Evolutionary conservation across 805 yeast genomes (phyloP).

Genomic region (Schwanniomyces polymorphus): DNA sequence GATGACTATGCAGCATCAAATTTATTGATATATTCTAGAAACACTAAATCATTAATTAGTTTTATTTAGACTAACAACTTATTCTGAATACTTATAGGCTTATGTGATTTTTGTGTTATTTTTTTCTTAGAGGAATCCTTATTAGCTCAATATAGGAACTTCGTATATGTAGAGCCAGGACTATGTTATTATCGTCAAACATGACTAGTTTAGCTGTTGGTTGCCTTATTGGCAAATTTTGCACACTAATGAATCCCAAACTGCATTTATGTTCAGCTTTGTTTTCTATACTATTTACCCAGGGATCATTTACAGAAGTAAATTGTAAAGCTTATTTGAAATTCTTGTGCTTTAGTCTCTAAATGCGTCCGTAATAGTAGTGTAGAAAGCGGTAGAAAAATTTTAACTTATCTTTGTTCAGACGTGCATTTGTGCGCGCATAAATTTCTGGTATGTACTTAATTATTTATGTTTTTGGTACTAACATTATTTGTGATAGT

Average conservation of each 20-base stretch:
- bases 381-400: slow-evolving; percentile 13
- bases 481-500: background rate
- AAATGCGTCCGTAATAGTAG: slow-evolving; percentile 19
- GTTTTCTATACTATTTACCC: slow-evolving; percentile 21
- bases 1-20: too few relatives aligned
- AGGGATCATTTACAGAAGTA: too few relatives aligned
- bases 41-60: too few relatives aligned
- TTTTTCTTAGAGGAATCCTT: slow-evolving; percentile 17
- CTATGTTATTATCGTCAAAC: background rate
- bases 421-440: slow-evolving; percentile 20
- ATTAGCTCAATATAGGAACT: slow-evolving; percentile 27
- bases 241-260: slow-evolving; percentile 12
- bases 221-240: slow-evolving; percentile 16
- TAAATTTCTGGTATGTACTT: slow-evolving; percentile 19
- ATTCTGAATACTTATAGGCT: too few relatives aligned
- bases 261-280: slow-evolving; percentile 7
- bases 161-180: too few relatives aligned
- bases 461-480: slow-evolving; percentile 3
- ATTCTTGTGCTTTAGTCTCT: slow-evolving; percentile 21
- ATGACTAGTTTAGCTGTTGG: slow-evolving; percentile 26
- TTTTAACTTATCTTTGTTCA: slow-evolving; percentile 20
- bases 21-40: too few relatives aligned
- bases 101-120: slow-evolving; percentile 5
- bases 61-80: too few relatives aligned
- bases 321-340: too few relatives aligned